Conservation (phyloP, 2,329 filamentous ascomycete species). For the Lithohypha guttulata region DNA sequence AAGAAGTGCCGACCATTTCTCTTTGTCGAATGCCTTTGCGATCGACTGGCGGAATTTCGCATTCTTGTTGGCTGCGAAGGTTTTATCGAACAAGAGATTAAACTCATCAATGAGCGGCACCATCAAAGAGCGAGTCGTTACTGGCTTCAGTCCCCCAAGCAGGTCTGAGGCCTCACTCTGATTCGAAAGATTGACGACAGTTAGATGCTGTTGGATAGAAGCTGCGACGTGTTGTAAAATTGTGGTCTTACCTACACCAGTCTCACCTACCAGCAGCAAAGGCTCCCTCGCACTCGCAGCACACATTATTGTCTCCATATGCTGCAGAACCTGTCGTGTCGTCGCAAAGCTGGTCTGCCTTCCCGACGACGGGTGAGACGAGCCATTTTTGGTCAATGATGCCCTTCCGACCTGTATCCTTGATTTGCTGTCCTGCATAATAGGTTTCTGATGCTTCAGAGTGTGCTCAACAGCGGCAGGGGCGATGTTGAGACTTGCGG, state of each 20-base stretch:
- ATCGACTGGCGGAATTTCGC: constrained; percentile 74
- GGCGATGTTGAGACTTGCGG: constrained; percentile 51
- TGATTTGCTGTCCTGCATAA: constrained; percentile 56
- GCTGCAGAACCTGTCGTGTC: constrained; percentile 69
- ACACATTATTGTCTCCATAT: constrained; percentile 80
- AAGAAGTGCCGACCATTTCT: constrained; percentile 77
- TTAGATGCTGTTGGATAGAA: constrained; percentile 71
- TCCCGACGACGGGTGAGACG: constrained; percentile 28
- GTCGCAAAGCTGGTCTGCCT: constrained; percentile 58
- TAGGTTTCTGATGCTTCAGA: constrained; percentile 40
- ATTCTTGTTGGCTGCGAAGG: constrained; percentile 81
- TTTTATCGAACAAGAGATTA: constrained; percentile 74
- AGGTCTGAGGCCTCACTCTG: constrained; percentile 97
- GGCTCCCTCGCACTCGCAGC: constrained; percentile 79
- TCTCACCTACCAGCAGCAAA: constrained; percentile 91
- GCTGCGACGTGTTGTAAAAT: constrained; percentile 86
- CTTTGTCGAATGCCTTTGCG: constrained; percentile 64
- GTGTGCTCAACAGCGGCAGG: constrained; percentile 71
- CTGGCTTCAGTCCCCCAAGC: constrained; percentile 89
- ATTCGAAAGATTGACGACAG: constrained; percentile 91
- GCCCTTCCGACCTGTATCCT: constrained; percentile 56
- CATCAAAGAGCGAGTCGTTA: constrained; percentile 78
- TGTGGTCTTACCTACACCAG: constrained; percentile 95
- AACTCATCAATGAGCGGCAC: constrained; percentile 91
- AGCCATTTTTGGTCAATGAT: constrained; percentile 41